Evolutionary conservation across 208 protist genomes (phyloP).

Genomic region (Angomonas deanei): DNA sequence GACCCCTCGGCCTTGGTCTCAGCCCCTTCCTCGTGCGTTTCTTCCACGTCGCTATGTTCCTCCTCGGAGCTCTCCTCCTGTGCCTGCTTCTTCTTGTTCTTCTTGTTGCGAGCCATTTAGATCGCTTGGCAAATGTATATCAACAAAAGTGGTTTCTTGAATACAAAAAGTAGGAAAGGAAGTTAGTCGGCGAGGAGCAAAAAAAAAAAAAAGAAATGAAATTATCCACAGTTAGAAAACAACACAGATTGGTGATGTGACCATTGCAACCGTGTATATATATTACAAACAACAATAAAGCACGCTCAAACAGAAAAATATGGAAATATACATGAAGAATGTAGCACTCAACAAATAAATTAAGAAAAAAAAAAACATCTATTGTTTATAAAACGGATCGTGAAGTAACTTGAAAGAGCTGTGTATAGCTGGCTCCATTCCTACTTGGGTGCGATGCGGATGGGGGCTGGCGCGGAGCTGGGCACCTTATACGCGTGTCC

Average conservation of each 20-base stretch:
- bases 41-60: constrained; percentile 17
- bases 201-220: constrained; percentile 4
- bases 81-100: constrained; percentile 13
- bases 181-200: not conserved
- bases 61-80: constrained; percentile 23
- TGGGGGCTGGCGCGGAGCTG: not conserved
- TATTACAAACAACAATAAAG: not conserved
- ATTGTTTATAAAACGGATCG: not conserved
- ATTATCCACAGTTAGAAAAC: not conserved
- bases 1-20: not conserved
- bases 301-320: not conserved
- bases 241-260: no score
- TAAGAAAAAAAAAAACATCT: constrained; percentile 9
- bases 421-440: no score
- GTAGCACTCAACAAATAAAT: not conserved
- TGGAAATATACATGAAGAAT: not conserved
- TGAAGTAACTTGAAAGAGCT: no score
- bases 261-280: no score
- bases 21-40: not conserved
- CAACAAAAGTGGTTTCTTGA: not conserved
- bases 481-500: not conserved
- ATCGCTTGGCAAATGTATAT: constrained; percentile 5
- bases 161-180: constrained; percentile 7
- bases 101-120: constrained; percentile 61
- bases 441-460: not conserved